phyloP scores from a whole-genome alignment of 139 green algal genomes.

The Volvox reticuliferus region DNA sequence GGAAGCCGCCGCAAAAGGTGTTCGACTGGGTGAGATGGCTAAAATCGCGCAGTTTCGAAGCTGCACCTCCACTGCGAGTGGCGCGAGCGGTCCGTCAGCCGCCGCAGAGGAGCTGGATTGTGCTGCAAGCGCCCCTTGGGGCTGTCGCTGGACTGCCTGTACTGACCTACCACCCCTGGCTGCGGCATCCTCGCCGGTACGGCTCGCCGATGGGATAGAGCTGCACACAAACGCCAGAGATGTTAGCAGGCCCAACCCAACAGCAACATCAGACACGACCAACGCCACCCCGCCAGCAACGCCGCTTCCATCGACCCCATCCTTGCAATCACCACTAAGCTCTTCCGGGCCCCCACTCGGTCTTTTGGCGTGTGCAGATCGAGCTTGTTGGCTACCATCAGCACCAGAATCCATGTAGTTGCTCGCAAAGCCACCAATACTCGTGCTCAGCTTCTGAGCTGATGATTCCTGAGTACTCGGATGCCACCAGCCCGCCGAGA shows the following conservation, averaged over 20 bases:
- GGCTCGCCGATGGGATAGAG: not conserved
- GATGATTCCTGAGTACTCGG: not conserved
- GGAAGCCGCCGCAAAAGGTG: constrained; percentile 24
- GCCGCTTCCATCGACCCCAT: not conserved
- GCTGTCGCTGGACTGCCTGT: too few species aligned
- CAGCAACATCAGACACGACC: not conserved
- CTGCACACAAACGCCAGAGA: not conserved
- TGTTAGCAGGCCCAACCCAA: not conserved
- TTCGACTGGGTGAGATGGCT: constrained; percentile 23
- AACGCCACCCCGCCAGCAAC: not conserved
- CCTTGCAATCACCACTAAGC: not conserved
- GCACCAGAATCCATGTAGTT: too few species aligned
- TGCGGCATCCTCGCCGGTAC: not conserved
- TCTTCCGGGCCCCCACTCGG: too few species aligned
- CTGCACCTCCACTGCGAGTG: not conserved
- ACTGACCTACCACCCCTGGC: too few species aligned
- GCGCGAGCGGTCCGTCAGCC: not conserved
- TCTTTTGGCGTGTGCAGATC: too few species aligned
- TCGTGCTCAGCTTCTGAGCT: too few species aligned
- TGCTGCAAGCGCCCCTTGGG: too few species aligned
- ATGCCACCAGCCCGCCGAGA: constrained; percentile 1
- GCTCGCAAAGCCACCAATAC: too few species aligned
- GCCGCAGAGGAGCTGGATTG: too few species aligned
- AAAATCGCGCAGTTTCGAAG: not conserved
- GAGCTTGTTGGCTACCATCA: too few species aligned